Conservation (phyloP, 2,329 filamentous ascomycete species). For the Geosmithia flava region DNA sequence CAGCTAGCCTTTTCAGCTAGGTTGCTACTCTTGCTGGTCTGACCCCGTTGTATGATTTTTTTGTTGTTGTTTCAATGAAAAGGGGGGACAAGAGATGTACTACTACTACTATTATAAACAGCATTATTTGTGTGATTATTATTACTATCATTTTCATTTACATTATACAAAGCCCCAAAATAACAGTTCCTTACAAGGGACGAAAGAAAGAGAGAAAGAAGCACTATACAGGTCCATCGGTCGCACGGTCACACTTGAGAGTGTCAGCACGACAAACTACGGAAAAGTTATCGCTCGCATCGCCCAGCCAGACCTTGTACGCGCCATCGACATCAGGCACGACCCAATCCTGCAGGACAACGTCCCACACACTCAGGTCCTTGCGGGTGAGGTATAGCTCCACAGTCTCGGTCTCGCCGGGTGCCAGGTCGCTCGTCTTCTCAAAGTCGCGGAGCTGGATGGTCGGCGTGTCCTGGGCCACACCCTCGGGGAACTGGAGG, state of each 20-base stretch:
- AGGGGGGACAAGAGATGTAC: background rate
- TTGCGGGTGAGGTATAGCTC: conserved; percentile 49
- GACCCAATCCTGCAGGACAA: conserved; percentile 55
- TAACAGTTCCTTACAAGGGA: background rate
- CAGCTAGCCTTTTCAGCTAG: too few species aligned
- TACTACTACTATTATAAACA: background rate
- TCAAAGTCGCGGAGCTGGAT: conserved; percentile 62
- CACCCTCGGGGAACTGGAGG: conserved; percentile 25
- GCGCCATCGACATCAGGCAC: conserved; percentile 21
- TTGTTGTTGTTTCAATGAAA: background rate
- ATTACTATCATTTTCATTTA: background rate
- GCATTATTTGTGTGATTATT: background rate
- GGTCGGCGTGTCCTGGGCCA: conserved; percentile 47
- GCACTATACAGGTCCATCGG: conserved; percentile 5
- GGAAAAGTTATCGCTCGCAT: conserved; percentile 20
- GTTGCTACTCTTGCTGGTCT: too few species aligned
- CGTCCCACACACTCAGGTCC: conserved; percentile 65
- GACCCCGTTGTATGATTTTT: too few species aligned
- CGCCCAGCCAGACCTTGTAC: conserved; percentile 26
- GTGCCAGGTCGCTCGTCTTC: conserved; percentile 44
- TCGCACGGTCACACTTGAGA: conserved; percentile 13
- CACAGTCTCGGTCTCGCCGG: conserved; percentile 39
- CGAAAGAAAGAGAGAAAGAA: background rate
- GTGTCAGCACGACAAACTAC: conserved; percentile 15
- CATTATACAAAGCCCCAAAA: too few species aligned